Conservation (phyloP, 2,329 filamentous ascomycete species). For the Colletotrichum navitas region DNA sequence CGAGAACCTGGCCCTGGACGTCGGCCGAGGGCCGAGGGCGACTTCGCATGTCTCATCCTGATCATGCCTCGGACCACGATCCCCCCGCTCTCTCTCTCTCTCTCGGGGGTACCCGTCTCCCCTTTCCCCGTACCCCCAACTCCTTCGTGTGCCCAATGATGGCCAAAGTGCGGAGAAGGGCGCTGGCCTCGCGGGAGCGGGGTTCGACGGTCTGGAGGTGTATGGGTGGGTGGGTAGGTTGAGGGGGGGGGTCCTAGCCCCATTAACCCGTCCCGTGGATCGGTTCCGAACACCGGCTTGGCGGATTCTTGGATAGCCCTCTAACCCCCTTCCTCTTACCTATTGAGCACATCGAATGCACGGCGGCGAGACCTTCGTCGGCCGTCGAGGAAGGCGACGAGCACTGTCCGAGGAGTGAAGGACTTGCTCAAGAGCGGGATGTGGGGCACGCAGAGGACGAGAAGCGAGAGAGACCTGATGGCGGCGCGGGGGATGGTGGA, state of each 20-base stretch:
- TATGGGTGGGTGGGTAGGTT: no score
- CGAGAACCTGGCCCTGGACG: background rate
- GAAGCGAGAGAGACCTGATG: background rate
- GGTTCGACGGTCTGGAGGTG: background rate
- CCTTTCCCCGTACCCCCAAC: no score
- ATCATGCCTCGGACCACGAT: background rate
- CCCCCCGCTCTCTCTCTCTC: background rate
- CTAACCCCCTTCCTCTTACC: background rate
- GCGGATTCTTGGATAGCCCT: background rate
- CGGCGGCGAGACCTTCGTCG: background rate
- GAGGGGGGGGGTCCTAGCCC: background rate
- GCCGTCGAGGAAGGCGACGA: background rate
- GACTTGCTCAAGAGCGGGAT: background rate
- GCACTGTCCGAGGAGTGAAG: background rate
- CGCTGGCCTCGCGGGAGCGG: conserved; percentile 14
- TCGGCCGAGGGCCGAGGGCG: background rate
- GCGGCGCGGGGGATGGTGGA: background rate
- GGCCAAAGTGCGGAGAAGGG: background rate
- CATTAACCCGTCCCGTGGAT: background rate
- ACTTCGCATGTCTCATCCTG: background rate
- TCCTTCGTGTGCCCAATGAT: conserved; percentile 5
- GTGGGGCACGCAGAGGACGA: no score
- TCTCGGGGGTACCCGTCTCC: background rate
- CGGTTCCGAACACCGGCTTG: background rate
- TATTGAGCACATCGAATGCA: background rate